Percentiles rank a stretch among this genome's conserved stretches.
Evolutionary conservation across 2,329 filamentous ascomycete genomes (phyloP).

Genomic region (Trichoderma atroviride): DNA sequence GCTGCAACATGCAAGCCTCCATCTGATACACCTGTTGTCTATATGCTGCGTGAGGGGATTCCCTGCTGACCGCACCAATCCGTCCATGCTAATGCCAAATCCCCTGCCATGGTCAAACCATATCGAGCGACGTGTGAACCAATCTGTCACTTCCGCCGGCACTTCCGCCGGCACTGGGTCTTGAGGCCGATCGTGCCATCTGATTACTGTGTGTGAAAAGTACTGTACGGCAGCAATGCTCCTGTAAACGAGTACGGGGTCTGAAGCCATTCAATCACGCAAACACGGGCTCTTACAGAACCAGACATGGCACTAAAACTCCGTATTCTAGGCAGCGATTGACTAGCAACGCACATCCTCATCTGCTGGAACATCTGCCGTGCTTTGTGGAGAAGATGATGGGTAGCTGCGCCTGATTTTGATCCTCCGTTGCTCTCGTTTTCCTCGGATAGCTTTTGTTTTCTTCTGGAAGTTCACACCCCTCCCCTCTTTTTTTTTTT

Average conservation of each 20-base stretch:
- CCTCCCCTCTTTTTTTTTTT: not conserved
- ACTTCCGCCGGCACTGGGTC: conserved; percentile 16
- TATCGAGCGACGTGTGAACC: not conserved
- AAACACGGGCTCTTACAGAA: not conserved
- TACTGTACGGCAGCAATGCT: not conserved
- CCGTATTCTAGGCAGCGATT: not conserved
- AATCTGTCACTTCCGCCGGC: conserved; percentile 1
- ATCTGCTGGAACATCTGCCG: not conserved
- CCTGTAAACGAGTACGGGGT: not conserved
- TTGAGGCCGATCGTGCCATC: conserved; percentile 1
- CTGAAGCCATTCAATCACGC: not conserved
- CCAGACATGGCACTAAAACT: not conserved
- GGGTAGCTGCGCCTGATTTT: not conserved
- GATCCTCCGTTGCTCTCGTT: not conserved
- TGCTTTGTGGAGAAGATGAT: not conserved
- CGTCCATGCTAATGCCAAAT: not conserved
- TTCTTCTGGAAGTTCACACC: conserved; percentile 12
- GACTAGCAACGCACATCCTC: not conserved
- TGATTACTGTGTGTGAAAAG: not conserved
- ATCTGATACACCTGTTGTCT: not conserved
- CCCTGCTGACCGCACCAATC: not conserved
- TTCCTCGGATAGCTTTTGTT: not conserved
- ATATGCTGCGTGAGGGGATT: not conserved
- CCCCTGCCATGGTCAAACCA: not conserved
- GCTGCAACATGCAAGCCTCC: not conserved